Percentiles rank a stretch among this genome's conserved stretches.
phyloP scores from a whole-genome alignment of 495 filamentous ascomycete species.

The Amorphotheca resinae region DNA sequence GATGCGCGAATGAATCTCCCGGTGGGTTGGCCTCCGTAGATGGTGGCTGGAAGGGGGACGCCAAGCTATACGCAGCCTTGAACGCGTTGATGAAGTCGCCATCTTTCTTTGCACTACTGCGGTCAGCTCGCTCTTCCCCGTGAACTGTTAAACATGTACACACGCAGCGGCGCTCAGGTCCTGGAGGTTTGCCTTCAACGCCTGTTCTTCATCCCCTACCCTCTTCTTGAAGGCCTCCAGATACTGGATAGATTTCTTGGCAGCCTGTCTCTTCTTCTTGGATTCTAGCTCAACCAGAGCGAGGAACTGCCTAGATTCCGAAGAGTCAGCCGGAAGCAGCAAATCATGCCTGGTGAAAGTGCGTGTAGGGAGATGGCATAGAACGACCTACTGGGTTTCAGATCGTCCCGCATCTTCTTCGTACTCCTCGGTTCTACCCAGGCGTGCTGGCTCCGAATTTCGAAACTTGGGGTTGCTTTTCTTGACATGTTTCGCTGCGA shows the following conservation, averaged over 20 bases:
- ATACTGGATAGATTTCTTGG: constrained; percentile 15
- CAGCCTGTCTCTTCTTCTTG: constrained; percentile 14
- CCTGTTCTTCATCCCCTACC: constrained; percentile 12
- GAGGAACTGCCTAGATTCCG: no score
- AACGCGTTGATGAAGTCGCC: constrained; percentile 10
- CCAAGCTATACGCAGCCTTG: constrained; percentile 1
- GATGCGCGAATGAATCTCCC: neutral
- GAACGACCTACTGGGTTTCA: constrained; percentile 25
- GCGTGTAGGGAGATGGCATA: neutral
- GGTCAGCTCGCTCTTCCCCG: no score
- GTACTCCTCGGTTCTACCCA: constrained; percentile 25
- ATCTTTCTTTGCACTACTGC: constrained; percentile 7
- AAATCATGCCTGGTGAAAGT: neutral
- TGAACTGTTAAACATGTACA: neutral
- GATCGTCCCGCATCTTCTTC: constrained; percentile 26
- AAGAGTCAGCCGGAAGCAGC: constrained; percentile 1
- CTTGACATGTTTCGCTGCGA: constrained; percentile 10
- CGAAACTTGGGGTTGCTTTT: constrained; percentile 12
- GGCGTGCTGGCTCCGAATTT: constrained; percentile 7
- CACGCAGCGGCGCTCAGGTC: neutral
- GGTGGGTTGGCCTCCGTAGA: neutral
- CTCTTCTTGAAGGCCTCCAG: constrained; percentile 10
- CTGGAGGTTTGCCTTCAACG: constrained; percentile 4
- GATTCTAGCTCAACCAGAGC: constrained; percentile 5
- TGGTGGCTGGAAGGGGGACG: neutral